A percentile compares a stretch with the other conserved stretches of the same genome.
Conservation (phyloP, 306 rosid genomes). For the Ormosia semicastrata region DNA sequence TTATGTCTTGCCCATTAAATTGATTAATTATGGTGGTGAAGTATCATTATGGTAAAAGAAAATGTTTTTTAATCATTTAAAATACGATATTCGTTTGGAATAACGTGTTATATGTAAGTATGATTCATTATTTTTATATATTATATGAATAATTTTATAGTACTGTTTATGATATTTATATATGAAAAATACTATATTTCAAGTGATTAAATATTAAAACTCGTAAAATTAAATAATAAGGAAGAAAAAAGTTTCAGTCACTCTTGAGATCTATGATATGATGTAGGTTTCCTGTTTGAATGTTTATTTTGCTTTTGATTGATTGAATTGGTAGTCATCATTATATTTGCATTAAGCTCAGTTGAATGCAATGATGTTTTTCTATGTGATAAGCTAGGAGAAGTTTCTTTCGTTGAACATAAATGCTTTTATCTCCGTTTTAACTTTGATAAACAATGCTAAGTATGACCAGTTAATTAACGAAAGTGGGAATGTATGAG, state of each 20-base stretch:
- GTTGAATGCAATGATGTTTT: constrained; percentile 19
- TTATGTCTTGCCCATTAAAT: not conserved
- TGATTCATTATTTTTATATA: too few species aligned
- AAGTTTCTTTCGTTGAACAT: constrained; percentile 16
- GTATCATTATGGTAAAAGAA: not conserved
- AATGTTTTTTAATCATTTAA: too few species aligned
- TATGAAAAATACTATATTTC: too few species aligned
- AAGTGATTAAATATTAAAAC: too few species aligned
- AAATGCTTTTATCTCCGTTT: not conserved
- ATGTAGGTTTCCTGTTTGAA: not conserved
- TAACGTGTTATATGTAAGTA: too few species aligned
- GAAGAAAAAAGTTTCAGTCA: not conserved
- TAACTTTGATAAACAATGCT: not conserved
- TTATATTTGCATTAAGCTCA: not conserved
- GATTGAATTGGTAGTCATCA: constrained; percentile 20
- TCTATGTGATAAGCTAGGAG: not conserved
- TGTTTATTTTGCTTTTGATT: not conserved
- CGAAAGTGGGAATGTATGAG: not conserved
- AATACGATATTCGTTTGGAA: too few species aligned
- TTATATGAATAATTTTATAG: too few species aligned
- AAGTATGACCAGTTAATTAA: not conserved
- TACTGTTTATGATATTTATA: too few species aligned
- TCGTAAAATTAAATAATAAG: not conserved
- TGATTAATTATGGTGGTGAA: not conserved
- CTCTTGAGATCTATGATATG: not conserved